A percentile compares a stretch with the other conserved stretches of the same genome.
phyloP scores from a whole-genome alignment of 2,329 filamentous ascomycete species.

The Pseudogymnoascus sp. region DNA sequence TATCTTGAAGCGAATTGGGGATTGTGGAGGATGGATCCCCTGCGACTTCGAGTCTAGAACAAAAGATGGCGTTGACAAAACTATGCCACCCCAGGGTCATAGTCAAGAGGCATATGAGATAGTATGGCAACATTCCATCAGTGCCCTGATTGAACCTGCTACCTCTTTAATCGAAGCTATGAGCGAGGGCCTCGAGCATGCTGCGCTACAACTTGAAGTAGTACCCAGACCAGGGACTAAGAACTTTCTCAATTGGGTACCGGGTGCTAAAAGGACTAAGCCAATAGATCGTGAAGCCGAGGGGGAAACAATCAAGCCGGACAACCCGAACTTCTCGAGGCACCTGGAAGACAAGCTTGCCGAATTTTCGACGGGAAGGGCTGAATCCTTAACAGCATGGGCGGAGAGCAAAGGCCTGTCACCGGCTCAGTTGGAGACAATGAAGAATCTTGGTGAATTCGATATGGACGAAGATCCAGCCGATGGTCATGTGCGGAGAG shows the following conservation, averaged over 20 bases:
- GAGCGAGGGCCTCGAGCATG: background rate
- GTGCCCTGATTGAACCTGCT: slow-evolving; percentile 9
- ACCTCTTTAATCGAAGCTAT: slow-evolving; percentile 8
- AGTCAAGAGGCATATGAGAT: slow-evolving; percentile 8
- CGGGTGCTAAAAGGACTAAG: slow-evolving; percentile 6
- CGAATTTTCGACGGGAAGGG: slow-evolving; percentile 4
- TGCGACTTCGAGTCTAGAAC: slow-evolving; percentile 4
- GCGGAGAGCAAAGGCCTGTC: slow-evolving; percentile 5
- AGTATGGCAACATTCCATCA: slow-evolving; percentile 7
- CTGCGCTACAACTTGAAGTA: slow-evolving; percentile 6
- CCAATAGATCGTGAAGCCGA: background rate
- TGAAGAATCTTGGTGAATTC: background rate
- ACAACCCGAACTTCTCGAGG: background rate
- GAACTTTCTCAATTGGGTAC: background rate
- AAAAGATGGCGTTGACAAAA: background rate
- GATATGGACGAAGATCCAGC: background rate
- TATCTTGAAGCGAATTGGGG: slow-evolving; percentile 7
- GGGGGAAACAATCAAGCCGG: background rate
- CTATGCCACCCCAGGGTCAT: background rate
- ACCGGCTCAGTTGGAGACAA: background rate
- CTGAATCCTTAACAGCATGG: slow-evolving; percentile 3
- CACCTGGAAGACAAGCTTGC: background rate
- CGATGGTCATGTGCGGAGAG: background rate
- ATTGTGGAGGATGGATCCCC: slow-evolving; percentile 6
- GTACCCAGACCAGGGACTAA: slow-evolving; percentile 1